Evolutionary conservation across 2,329 filamentous ascomycete genomes (phyloP), one percentile per base, ranked within the genome.

Genomic region (Cladophialophora chaetospira): DNA sequence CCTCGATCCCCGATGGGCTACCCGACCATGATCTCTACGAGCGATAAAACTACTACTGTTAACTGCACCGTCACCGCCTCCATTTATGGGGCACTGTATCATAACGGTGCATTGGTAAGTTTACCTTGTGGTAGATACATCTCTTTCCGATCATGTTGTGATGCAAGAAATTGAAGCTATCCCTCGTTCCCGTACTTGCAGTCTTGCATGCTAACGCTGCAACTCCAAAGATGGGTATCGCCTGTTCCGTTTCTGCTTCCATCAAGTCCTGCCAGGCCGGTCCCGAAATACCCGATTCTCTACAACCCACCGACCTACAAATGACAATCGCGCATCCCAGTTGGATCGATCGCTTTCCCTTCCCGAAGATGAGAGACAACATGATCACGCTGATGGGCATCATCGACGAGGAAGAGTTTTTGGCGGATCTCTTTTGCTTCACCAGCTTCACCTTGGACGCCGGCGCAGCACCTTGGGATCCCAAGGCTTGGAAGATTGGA

Each of bases 281-380:
- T 11, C 44, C 45, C 23, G 46, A 56, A 8, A 51, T 56, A n/a
- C 53, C 53, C 3, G 53, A 51, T 17, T 36, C 53, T 11, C 23
- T 56, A 23, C 53, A 25, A 19, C 53, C 53, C 25, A 56, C 53
- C 0, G 46, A 47, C n/a, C 13, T 56, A 29, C 53, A 56, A 42
- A 38, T 56, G 5, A 56, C 45, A 28, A 45, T 38, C 1, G 38
- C 28, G 13, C 53, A 56, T 43, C 53, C 53, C 26, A 64, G 67
- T 0, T 76, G 72, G 71, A 68, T 75, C 46, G 74, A 76, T 52
- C 68, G 72, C n/a, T 71, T 75, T 28, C 73, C 73, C 1, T 74
- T 75, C 48, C 73, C 72, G 4, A 66, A 64, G 23, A 70, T 75
- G 67, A 63, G 74, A 15, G 71, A 75, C 43, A 69, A 67, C 33